Evolutionary conservation across 2,329 filamentous ascomycete genomes (phyloP), one percentile per base, ranked within the genome.

Genomic region (Ceratocystis lukuohia): DNA sequence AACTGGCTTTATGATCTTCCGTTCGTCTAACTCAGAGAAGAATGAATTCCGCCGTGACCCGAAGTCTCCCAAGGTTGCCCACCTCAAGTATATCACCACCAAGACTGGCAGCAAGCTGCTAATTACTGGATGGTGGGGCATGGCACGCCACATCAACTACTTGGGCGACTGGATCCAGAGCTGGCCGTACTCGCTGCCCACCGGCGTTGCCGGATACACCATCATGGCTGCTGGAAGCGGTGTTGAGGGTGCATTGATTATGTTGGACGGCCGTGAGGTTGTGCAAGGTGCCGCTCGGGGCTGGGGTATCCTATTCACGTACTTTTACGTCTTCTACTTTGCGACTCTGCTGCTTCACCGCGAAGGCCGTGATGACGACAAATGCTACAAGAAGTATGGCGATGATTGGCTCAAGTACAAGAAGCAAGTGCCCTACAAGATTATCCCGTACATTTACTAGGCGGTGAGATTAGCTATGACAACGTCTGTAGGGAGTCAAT

Each of bases 321-420:
- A 96, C 79, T 96, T 96, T 74, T 97, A 95, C 77, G 81, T 96
- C 71, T 72, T 96, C 6, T 97, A 96, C 79, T 96, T 97, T 77
- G 91, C 86, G 2, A 78, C 96, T 12, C 77, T 97, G 69, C 80
- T 97, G 10, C 79, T 96, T 65, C 93, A 96, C 74, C 88, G 93
- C 22, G 91, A 96, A 74, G 79, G 85, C 67, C 83, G 93, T 65
- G 93, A 97, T 71, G 92, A 96, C 71, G 88, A 90, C 74, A 96
- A 96, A 80, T 97, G 93, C 76, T 80, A 83, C 69, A 83, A 83
- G 73, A 97, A 97, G 80, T 97, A 97, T 73, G 92, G 92, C 30
- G 86, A 86, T 71, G 91, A 96, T 73, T 97, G 93, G 92, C 84
- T 91, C 69, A 83, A 85, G 76, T 97, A 96, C 77, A 91, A 88